Conservation (phyloP, 805 yeast genomes). For the Ogataea neopini region DNA sequence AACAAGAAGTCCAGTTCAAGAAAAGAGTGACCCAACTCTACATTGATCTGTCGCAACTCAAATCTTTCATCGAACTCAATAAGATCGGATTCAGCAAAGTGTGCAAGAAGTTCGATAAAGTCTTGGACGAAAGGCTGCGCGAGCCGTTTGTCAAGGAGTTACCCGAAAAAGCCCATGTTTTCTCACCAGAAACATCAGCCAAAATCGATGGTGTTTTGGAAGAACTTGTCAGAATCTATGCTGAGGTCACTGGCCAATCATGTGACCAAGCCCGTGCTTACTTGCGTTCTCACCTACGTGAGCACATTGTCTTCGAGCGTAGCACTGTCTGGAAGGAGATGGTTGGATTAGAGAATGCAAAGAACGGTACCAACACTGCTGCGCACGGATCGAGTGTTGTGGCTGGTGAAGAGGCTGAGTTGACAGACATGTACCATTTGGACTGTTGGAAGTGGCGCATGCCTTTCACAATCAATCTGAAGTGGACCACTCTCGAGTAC, state of each 20-base stretch:
- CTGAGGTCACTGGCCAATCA: conserved; percentile 27
- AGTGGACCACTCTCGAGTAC: conserved; percentile 27
- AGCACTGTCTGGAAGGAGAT: conserved; percentile 58
- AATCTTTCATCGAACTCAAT: conserved; percentile 52
- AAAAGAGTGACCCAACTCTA: conserved; percentile 46
- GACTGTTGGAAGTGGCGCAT: conserved; percentile 26
- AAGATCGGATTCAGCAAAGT: conserved; percentile 55
- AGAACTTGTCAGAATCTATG: conserved; percentile 31
- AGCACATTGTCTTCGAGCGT: conserved; percentile 57
- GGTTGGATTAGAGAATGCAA: conserved; percentile 46
- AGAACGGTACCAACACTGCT: conserved; percentile 14
- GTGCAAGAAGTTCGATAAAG: conserved; percentile 54
- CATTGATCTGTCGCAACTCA: conserved; percentile 48
- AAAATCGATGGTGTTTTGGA: conserved; percentile 34
- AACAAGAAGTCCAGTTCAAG: conserved; percentile 49
- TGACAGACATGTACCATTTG: conserved; percentile 35
- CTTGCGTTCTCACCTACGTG: conserved; percentile 55
- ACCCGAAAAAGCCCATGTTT: conserved; percentile 37
- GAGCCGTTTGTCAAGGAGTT: conserved; percentile 18
- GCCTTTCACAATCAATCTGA: conserved; percentile 21
- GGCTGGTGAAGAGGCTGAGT: conserved; percentile 36
- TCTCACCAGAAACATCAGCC: conserved; percentile 31
- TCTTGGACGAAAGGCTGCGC: conserved; percentile 45
- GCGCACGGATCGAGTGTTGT: conserved; percentile 37
- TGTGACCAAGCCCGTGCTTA: conserved; percentile 23